phyloP scores from a whole-genome alignment of 2,329 filamentous ascomycete species.

The Cryphonectria carpinicola region DNA sequence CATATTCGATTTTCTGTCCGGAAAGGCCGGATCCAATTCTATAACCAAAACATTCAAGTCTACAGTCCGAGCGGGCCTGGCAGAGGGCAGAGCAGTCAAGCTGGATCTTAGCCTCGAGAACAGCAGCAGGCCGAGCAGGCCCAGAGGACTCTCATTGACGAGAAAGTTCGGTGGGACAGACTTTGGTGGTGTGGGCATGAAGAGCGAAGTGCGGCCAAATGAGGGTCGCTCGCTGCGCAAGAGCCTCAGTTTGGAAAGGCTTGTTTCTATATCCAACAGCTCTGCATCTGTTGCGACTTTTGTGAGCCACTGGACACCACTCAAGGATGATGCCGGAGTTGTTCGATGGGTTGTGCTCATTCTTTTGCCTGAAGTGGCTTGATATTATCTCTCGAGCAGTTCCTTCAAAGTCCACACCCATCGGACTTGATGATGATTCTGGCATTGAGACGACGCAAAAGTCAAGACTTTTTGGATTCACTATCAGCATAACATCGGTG shows the following conservation, averaged over 20 bases:
- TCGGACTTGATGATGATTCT: not conserved
- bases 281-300: not conserved
- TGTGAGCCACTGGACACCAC: constrained; percentile 26
- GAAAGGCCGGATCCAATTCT: constrained; percentile 12
- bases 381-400: not conserved
- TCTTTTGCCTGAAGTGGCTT: constrained; percentile 21
- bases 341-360: constrained; percentile 21
- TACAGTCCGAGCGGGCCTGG: constrained; percentile 13
- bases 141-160: constrained; percentile 17
- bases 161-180: constrained; percentile 6
- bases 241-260: constrained; percentile 22
- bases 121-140: not conserved
- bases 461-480: not conserved
- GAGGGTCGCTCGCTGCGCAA: constrained; percentile 1
- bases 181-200: not conserved
- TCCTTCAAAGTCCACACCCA: not conserved
- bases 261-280: not conserved
- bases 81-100: constrained; percentile 17
- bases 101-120: constrained; percentile 18
- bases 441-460: too few relatives aligned
- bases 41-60: constrained; percentile 20
- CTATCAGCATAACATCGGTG: too few relatives aligned
- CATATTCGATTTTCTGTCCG: constrained; percentile 23
- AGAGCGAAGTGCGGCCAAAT: not conserved
- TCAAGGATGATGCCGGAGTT: constrained; percentile 13